Conservation (phyloP, 129 eudicot species). For the Erigeron canadensis region DNA sequence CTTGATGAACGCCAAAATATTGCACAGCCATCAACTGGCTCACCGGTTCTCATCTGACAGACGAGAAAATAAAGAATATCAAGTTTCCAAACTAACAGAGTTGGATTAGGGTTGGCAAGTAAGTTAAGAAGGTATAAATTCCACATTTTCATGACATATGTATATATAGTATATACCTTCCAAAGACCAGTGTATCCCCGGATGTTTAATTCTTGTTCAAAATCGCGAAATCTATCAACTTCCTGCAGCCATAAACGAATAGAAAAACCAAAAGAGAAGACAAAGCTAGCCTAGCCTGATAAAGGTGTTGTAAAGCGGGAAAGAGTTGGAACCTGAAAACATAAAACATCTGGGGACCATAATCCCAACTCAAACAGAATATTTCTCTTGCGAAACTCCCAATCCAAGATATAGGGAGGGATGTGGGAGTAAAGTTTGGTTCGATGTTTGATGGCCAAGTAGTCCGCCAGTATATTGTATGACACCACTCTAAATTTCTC, state of each 20-base stretch:
- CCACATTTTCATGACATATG: too few relatives aligned
- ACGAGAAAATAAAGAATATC: conserved; percentile 12
- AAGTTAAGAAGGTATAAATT: too few relatives aligned
- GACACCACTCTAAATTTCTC: conserved; percentile 82
- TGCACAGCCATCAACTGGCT: conserved; percentile 95
- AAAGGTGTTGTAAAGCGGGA: too few relatives aligned
- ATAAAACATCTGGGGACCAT: conserved; percentile 91
- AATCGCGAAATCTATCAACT: conserved; percentile 82
- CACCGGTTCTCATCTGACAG: conserved; percentile 89
- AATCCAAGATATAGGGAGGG: conserved; percentile 72
- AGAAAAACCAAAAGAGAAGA: too few relatives aligned
- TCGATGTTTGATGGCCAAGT: conserved; percentile 73
- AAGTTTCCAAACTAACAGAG: neutral
- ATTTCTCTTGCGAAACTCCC: conserved; percentile 75
- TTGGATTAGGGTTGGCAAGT: neutral
- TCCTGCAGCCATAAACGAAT: conserved; percentile 66
- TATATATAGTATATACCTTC: too few relatives aligned
- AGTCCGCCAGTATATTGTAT: conserved; percentile 92
- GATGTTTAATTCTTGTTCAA: conserved; percentile 60
- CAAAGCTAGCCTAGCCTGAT: too few relatives aligned
- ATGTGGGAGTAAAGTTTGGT: conserved; percentile 74
- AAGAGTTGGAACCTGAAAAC: conserved; percentile 69
- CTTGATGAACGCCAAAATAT: conserved; percentile 88
- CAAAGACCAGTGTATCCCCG: conserved; percentile 87
- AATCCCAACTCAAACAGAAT: conserved; percentile 80